Conservation (phyloP, 441 rosid genomes). For the Isatis lusitanica region DNA sequence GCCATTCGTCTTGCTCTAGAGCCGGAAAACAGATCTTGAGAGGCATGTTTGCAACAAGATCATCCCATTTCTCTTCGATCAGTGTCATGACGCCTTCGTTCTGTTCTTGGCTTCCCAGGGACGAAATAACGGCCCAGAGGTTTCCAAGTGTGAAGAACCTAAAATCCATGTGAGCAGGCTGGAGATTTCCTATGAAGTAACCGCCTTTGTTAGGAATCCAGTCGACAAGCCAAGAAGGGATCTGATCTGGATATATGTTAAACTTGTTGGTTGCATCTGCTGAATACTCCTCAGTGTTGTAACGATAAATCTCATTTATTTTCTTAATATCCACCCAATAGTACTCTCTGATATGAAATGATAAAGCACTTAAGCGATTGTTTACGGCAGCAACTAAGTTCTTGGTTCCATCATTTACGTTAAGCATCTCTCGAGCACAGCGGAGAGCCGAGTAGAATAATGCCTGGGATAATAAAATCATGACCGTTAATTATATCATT, state of each 20-base stretch:
- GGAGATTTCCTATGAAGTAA: constrained; percentile 80
- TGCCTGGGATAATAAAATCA: constrained; percentile 47
- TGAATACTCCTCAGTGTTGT: constrained; percentile 92
- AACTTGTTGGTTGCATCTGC: constrained; percentile 86
- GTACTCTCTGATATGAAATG: constrained; percentile 88
- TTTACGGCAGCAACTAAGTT: constrained; percentile 81
- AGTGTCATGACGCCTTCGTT: constrained; percentile 67
- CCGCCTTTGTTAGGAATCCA: constrained; percentile 94
- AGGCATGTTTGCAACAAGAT: constrained; percentile 82
- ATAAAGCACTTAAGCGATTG: constrained; percentile 81
- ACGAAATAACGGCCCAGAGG: constrained; percentile 77
- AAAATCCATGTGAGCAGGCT: constrained; percentile 97
- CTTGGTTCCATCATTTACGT: constrained; percentile 72
- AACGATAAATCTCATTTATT: constrained; percentile 94
- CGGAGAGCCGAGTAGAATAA: constrained; percentile 85
- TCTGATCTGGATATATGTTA: constrained; percentile 94
- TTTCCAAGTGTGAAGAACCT: constrained; percentile 93
- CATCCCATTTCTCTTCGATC: constrained; percentile 88
- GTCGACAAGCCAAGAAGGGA: constrained; percentile 94
- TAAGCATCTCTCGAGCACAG: constrained; percentile 86
- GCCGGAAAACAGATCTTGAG: constrained; percentile 91
- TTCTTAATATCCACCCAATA: constrained; percentile 86
- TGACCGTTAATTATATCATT: neutral
- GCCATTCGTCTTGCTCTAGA: constrained; percentile 83
- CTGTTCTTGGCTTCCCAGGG: constrained; percentile 71